Evolutionary conservation across 192 early-diverging fungal species (phyloP).

Genomic region (Radiomyces spectabilis): DNA sequence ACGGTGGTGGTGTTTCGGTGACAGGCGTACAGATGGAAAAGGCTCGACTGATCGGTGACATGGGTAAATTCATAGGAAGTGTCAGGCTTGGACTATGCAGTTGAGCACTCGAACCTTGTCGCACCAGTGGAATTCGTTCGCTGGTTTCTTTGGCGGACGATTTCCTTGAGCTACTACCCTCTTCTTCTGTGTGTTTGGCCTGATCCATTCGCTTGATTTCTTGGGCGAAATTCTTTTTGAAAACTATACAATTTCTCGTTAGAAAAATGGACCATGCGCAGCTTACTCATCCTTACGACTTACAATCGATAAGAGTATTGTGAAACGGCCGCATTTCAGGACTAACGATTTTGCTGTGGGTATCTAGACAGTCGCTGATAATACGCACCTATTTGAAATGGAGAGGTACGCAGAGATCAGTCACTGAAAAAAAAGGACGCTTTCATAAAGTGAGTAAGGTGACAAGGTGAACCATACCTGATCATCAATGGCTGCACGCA

Average conservation of each 20-base stretch:
- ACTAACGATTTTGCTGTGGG: slow-evolving; percentile 58
- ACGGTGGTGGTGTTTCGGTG: background rate
- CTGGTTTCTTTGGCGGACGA: too few relatives aligned
- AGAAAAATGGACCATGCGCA: background rate
- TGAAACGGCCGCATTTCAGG: slow-evolving; percentile 67
- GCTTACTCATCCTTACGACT: background rate
- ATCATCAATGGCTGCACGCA: slow-evolving; percentile 53
- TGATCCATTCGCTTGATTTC: slow-evolving; percentile 40
- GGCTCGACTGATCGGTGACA: slow-evolving; percentile 24
- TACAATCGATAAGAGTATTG: slow-evolving; percentile 46
- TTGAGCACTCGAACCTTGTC: background rate
- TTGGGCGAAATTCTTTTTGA: slow-evolving; percentile 57
- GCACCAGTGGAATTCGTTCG: background rate
- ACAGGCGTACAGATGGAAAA: slow-evolving; percentile 22
- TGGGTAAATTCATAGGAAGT: background rate
- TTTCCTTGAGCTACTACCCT: background rate
- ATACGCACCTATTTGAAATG: slow-evolving; percentile 50
- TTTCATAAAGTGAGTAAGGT: too few relatives aligned
- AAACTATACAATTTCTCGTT: slow-evolving; percentile 30
- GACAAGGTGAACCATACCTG: slow-evolving; percentile 39
- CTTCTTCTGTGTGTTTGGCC: slow-evolving; percentile 1
- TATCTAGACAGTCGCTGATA: slow-evolving; percentile 47
- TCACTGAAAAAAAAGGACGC: background rate
- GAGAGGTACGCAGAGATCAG: background rate
- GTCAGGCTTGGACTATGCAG: background rate